Evolutionary conservation across 2,329 filamentous ascomycete genomes (phyloP).

Genomic region (Diplocarpon mali): DNA sequence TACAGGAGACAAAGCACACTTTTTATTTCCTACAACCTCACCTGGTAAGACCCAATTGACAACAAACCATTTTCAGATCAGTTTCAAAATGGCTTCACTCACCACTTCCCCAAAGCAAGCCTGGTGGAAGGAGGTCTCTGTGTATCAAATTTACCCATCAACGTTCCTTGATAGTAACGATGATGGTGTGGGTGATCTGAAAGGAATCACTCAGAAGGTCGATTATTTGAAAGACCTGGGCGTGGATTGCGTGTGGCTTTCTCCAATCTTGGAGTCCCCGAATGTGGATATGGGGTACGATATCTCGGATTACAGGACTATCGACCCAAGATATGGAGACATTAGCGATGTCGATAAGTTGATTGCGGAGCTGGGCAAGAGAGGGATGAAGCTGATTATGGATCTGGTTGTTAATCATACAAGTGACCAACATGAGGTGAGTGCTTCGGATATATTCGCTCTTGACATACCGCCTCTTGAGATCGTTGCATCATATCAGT

Average conservation of each 20-base stretch:
- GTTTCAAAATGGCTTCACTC: background rate
- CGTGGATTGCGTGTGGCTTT: constrained; percentile 56
- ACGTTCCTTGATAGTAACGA: constrained; percentile 46
- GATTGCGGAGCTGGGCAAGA: constrained; percentile 45
- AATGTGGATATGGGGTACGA: constrained; percentile 65
- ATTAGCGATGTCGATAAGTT: constrained; percentile 54
- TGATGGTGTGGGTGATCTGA: constrained; percentile 50
- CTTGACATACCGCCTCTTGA: background rate
- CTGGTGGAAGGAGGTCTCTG: constrained; percentile 32
- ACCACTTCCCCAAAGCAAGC: background rate
- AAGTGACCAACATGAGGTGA: constrained; percentile 13
- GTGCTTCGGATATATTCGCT: constrained; percentile 16
- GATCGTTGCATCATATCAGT: no score
- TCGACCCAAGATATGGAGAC: constrained; percentile 56
- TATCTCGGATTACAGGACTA: constrained; percentile 56
- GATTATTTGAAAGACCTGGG: constrained; percentile 51
- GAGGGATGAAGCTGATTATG: constrained; percentile 56
- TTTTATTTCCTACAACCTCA: no score
- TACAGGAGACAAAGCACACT: no score
- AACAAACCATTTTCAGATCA: no score
- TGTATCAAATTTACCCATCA: constrained; percentile 50
- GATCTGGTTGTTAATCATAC: constrained; percentile 69
- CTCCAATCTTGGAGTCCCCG: constrained; percentile 53
- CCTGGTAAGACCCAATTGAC: no score
- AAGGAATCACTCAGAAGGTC: constrained; percentile 51